Percentiles rank a stretch among this genome's conserved stretches.
phyloP scores from a whole-genome alignment of 140 eudicot genomes.

The Anethum foeniculum region DNA sequence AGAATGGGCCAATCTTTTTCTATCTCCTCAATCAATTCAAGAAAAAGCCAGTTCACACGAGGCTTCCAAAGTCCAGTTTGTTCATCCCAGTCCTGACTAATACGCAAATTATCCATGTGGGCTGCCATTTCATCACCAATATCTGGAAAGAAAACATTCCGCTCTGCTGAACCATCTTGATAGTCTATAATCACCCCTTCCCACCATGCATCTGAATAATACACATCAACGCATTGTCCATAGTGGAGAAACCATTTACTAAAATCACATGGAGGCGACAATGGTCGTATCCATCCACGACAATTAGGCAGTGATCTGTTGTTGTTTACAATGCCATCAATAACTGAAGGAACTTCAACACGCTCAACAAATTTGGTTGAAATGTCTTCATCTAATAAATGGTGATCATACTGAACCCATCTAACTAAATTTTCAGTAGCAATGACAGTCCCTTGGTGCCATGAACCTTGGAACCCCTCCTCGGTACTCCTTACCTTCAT shows the following conservation, averaged over 20 bases:
- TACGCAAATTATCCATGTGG: constrained; percentile 26
- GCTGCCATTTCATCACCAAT: constrained; percentile 57
- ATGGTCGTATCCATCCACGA: constrained; percentile 66
- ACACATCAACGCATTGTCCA: constrained; percentile 76
- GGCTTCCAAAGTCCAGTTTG: constrained; percentile 43
- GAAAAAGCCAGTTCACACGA: constrained; percentile 70
- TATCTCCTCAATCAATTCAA: constrained; percentile 48
- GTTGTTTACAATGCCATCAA: constrained; percentile 38
- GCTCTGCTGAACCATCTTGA: constrained; percentile 32
- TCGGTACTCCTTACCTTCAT: constrained; percentile 71
- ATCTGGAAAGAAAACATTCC: constrained; percentile 77
- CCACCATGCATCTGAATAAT: constrained; percentile 81
- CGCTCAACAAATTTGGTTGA: constrained; percentile 29
- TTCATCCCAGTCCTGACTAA: constrained; percentile 79
- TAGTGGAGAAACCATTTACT: constrained; percentile 25
- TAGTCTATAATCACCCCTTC: constrained; percentile 85
- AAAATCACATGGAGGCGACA: constrained; percentile 28
- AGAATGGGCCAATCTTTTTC: constrained; percentile 37
- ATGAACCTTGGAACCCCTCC: constrained; percentile 74
- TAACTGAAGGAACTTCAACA: constrained; percentile 33
- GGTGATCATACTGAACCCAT: constrained; percentile 44
- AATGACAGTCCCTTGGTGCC: constrained; percentile 59
- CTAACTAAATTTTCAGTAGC: constrained; percentile 26
- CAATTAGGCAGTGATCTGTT: constrained; percentile 17
- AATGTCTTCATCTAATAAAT: constrained; percentile 26